Conservation (phyloP, 2,329 filamentous ascomycete species). For the Epicoccum sorghinum region DNA sequence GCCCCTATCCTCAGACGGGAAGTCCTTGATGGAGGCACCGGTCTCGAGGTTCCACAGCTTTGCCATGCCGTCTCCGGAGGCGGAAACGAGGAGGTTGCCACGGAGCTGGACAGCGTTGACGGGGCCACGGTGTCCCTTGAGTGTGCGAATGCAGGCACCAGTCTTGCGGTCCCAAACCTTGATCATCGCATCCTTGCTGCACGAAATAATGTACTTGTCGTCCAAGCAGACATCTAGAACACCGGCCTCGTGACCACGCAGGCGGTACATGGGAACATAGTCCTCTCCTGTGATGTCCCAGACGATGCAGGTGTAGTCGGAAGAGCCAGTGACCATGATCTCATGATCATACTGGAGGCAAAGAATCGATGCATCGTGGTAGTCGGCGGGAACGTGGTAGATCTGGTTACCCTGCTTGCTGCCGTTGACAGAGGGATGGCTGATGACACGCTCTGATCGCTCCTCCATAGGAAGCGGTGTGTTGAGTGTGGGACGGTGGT, state of each 20-base stretch:
- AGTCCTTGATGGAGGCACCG: conserved; percentile 87
- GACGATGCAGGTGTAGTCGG: conserved; percentile 88
- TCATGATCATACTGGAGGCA: conserved; percentile 93
- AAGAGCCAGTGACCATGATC: conserved; percentile 94
- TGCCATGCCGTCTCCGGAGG: conserved; percentile 89
- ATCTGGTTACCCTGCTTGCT: conserved; percentile 54
- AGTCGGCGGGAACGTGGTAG: conserved; percentile 57
- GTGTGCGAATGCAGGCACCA: conserved; percentile 74
- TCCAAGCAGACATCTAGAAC: conserved; percentile 95
- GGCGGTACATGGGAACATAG: conserved; percentile 70
- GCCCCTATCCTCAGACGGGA: conserved; percentile 87
- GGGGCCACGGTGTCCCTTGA: conserved; percentile 85
- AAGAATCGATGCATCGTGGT: conserved; percentile 90
- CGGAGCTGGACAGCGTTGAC: conserved; percentile 97
- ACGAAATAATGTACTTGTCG: conserved; percentile 90
- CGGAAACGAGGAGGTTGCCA: conserved; percentile 89
- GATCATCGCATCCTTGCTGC: conserved; percentile 93
- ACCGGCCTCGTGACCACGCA: conserved; percentile 80
- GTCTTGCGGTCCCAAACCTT: conserved; percentile 92
- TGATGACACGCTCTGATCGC: conserved; percentile 53
- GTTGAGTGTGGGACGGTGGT: conserved; percentile 61
- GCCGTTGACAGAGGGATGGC: conserved; percentile 55
- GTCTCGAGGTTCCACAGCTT: conserved; percentile 96
- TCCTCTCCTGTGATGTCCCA: conserved; percentile 81
- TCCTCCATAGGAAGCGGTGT: conserved; percentile 51